These are phyloP conservation scores for Penicillium dipodomyicola DNA, from an alignment of 495 filamentous ascomycete species.

Conservation along the genomic window DNA sequence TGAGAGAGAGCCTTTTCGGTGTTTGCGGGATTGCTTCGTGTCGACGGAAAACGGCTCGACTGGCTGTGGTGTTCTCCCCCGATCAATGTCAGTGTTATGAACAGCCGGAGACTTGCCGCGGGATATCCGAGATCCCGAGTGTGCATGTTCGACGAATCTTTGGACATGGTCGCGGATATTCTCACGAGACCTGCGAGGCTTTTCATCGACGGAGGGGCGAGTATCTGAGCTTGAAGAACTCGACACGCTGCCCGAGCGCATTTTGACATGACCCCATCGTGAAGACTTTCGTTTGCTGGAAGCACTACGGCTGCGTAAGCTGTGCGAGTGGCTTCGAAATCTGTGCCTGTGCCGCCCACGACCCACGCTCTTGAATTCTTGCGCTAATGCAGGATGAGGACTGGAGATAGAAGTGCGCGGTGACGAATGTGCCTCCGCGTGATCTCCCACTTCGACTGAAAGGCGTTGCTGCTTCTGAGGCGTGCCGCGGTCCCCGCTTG, in stretches of 20 bases:
- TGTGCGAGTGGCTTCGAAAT: constrained; percentile 28
- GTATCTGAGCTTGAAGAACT: constrained; percentile 31
- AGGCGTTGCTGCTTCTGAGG: constrained; percentile 19
- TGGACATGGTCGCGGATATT: constrained; percentile 9
- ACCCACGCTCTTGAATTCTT: constrained; percentile 32
- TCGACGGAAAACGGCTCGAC: constrained; percentile 10
- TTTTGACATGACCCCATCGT: constrained; percentile 26
- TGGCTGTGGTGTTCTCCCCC: constrained; percentile 9
- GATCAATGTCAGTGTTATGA: not conserved
- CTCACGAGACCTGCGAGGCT: constrained; percentile 10
- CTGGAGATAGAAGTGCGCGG: constrained; percentile 34
- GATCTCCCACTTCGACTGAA: constrained; percentile 16
- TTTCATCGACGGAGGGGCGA: constrained; percentile 18
- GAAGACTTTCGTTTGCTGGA: constrained; percentile 26
- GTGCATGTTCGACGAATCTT: constrained; percentile 3
- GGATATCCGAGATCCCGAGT: constrained; percentile 9
- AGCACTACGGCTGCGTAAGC: constrained; percentile 27
- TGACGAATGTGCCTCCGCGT: constrained; percentile 22
- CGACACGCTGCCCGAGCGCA: constrained; percentile 33
- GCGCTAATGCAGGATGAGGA: constrained; percentile 26
- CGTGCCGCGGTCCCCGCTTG: constrained; percentile 13
- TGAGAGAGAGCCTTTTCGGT: constrained; percentile 34
- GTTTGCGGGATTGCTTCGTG: constrained; percentile 12
- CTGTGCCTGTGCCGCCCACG: constrained; percentile 36
- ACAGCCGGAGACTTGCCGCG: constrained; percentile 17